Base-by-base conservation (phyloP, 495 filamentous ascomycete species). In the Neurospora sp. region DNA sequence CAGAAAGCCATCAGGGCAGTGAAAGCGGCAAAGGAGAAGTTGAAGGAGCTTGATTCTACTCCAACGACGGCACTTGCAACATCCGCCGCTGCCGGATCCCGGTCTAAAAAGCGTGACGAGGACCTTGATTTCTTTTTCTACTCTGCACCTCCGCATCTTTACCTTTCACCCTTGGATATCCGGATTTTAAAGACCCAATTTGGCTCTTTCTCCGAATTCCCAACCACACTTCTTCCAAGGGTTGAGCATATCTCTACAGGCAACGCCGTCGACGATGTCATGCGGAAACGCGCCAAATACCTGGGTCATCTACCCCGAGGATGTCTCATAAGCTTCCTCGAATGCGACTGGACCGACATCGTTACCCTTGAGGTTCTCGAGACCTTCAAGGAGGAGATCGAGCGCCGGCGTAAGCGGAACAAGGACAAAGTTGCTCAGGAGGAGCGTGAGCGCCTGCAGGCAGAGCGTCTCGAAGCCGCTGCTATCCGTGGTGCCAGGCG, bases 331-430 rank as follows among this genome's bases (percentile, higher is more conserved):
- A 93, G 87, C 76, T 98, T 98, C 77, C 84, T 99, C 0, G 96
- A 98, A 81, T 99, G 96, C 77, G 94, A 99, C 80, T 99, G 96
- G 96, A 93, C 93, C 2, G 96, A 97, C 76, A 89, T 94, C 18
- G 93, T 99, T 20, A 83, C 88, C 7, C 86, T 90, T 3, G 93
- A 95, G 69, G 86, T 95, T 11, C 84, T 99, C 18, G 88, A 88
- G 20, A 84, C 85, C 3, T 99, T 97, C 83, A 84, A 85, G 23
- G 79, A 84, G 2, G 94, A 98, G 77, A 93, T 94, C 49, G 92
- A 94, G 75, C 88, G 90, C 66, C 86, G 96, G 40, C 86, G 94
- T 41, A 94, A 91, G 78, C 85, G 87, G 54, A 96, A 97, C 78
- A 84, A 86, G 39, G 96, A 98, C 73, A 98, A 98, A 81, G 94